These are phyloP conservation scores for Solanum verrucosum DNA, from an alignment of 257 asterid genomes.

Conservation along the genomic window DNA sequence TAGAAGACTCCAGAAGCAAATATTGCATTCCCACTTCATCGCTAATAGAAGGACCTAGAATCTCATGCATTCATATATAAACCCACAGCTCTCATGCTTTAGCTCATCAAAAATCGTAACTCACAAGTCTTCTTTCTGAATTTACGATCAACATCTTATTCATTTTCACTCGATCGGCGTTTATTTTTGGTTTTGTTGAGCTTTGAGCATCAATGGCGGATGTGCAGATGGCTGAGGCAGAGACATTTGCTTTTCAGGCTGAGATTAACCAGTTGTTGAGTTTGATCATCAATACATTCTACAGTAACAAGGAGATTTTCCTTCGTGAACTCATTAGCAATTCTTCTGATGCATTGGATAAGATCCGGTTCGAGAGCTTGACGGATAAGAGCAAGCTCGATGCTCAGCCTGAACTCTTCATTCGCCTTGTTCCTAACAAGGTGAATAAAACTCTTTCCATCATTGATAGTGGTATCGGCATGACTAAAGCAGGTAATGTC, in stretches of 20 bases:
- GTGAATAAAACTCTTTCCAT: constrained; percentile 3
- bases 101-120: neutral
- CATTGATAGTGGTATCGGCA: constrained; percentile 6
- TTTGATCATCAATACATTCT: neutral
- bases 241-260: neutral
- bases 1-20: neutral
- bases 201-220: neutral
- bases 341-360: neutral
- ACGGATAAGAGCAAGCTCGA: constrained; percentile 5
- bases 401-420: constrained; percentile 9
- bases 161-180: neutral
- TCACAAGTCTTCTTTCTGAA: neutral
- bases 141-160: neutral
- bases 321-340: neutral
- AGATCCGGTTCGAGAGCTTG: constrained; percentile 7
- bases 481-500: constrained; percentile 8
- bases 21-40: neutral
- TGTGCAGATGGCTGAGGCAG: neutral
- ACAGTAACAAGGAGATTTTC: neutral
- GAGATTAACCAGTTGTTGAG: neutral
- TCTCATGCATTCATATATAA: neutral
- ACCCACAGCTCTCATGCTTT: too few relatives aligned
- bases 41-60: neutral
- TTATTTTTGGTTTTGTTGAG: neutral
- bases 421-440: constrained; percentile 6